Conservation (phyloP, 2,329 filamentous ascomycete species). For the Geosmithia flava region DNA sequence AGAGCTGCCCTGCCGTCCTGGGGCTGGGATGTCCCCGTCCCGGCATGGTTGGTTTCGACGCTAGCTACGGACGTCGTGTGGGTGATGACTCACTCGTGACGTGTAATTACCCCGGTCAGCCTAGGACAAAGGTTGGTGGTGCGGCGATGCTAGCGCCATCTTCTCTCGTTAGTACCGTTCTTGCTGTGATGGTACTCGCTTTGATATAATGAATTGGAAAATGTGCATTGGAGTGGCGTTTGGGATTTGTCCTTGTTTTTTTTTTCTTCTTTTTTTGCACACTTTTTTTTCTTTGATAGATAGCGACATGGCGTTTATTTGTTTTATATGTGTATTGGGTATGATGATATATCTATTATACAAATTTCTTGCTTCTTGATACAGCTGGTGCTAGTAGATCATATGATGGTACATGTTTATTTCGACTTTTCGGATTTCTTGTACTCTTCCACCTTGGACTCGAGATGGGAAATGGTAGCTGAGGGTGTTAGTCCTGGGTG, state of each 20-base stretch:
- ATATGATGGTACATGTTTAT: neutral
- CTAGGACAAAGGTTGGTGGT: neutral
- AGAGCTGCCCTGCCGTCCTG: slow-evolving; percentile 68
- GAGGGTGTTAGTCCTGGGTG: no score
- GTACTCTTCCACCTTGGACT: slow-evolving; percentile 22
- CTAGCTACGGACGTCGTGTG: slow-evolving; percentile 20
- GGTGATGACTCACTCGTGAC: slow-evolving; percentile 11
- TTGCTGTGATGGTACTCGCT: neutral
- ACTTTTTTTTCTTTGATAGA: neutral
- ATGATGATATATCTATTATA: neutral
- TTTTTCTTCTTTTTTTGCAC: neutral
- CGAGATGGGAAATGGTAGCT: slow-evolving; percentile 22
- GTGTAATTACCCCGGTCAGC: slow-evolving; percentile 24
- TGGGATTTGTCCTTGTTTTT: no score
- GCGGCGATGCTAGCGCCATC: slow-evolving; percentile 4
- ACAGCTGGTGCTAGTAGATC: no score
- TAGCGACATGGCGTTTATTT: neutral
- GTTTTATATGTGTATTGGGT: neutral
- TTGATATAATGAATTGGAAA: neutral
- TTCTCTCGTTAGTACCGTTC: slow-evolving; percentile 7
- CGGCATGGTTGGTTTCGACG: slow-evolving; percentile 16
- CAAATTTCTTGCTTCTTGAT: neutral
- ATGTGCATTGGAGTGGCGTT: neutral
- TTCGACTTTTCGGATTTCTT: slow-evolving; percentile 6
- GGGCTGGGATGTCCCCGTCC: slow-evolving; percentile 60